Evolutionary conservation across 139 green algal species (phyloP).

Genomic region (Coccomyxa sp.): DNA sequence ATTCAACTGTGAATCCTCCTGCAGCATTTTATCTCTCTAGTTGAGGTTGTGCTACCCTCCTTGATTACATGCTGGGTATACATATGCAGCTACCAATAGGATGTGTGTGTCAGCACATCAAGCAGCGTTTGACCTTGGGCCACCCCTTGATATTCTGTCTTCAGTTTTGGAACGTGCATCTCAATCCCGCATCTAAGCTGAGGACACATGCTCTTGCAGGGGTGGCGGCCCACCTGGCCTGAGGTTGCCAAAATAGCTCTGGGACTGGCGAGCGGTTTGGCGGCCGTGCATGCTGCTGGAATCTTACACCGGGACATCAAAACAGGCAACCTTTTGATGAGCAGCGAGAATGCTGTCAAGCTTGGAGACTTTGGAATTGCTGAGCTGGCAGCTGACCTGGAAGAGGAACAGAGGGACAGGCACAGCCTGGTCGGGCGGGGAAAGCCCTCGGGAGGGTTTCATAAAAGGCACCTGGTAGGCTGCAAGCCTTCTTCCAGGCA

Average conservation of each 20-base stretch:
- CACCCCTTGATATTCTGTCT: too few relatives aligned
- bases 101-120: not conserved
- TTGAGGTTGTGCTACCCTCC: too few relatives aligned
- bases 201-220: constrained; percentile 6
- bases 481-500: not conserved
- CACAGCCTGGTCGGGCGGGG: not conserved
- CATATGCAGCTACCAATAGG: not conserved
- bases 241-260: constrained; percentile 34
- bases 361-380: constrained; percentile 65
- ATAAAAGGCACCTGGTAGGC: constrained; percentile 51
- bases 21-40: too few relatives aligned
- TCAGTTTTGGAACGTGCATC: too few relatives aligned
- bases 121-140: not conserved
- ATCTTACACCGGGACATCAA: constrained; percentile 53
- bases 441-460: constrained; percentile 72
- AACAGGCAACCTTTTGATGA: constrained; percentile 31
- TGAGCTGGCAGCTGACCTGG: constrained; percentile 6
- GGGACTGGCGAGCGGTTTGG: constrained; percentile 47
- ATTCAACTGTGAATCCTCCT: too few relatives aligned
- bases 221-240: constrained; percentile 48
- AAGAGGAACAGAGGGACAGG: constrained; percentile 1
- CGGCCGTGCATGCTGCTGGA: constrained; percentile 38
- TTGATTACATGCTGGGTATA: not conserved
- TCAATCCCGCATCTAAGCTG: too few relatives aligned
- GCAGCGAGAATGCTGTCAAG: not conserved